A percentile compares a stretch with the other conserved stretches of the same genome.
These are phyloP conservation scores for Paralagenidium karlingii DNA, from an alignment of 352 stramenopile genomes.

Conservation along the genomic window DNA sequence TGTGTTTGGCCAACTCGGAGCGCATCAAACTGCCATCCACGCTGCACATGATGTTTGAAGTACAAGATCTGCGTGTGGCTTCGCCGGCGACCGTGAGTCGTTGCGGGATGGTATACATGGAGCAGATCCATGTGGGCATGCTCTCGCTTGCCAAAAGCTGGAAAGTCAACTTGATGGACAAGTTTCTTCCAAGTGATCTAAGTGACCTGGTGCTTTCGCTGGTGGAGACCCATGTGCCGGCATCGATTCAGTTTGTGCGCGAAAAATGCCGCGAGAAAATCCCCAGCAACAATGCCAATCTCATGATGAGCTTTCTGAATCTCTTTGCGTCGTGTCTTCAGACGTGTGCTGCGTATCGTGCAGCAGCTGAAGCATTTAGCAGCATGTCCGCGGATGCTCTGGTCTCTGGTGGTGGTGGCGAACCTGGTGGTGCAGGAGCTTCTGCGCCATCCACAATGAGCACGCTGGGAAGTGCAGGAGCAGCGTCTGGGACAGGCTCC, in stretches of 20 bases:
- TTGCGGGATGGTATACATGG: slow-evolving; percentile 90
- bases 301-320: slow-evolving; percentile 84
- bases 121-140: slow-evolving; percentile 77
- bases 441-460: slow-evolving; percentile 30
- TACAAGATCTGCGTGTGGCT: slow-evolving; percentile 81
- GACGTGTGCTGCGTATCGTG: slow-evolving; percentile 21
- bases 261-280: slow-evolving; percentile 84
- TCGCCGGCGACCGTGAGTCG: slow-evolving; percentile 83
- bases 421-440: slow-evolving; percentile 28
- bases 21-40: slow-evolving; percentile 78
- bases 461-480: slow-evolving; percentile 8
- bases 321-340: slow-evolving; percentile 62
- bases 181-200: slow-evolving; percentile 45
- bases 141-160: slow-evolving; percentile 61
- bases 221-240: slow-evolving; percentile 72
- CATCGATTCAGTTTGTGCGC: slow-evolving; percentile 79
- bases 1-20: slow-evolving; percentile 79
- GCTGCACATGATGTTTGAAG: slow-evolving; percentile 90
- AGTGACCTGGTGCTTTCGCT: slow-evolving; percentile 54
- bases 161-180: slow-evolving; percentile 60
- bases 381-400: slow-evolving; percentile 62
- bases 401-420: slow-evolving; percentile 1
- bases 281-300: slow-evolving; percentile 75
- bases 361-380: no score
- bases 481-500: no score